Evolutionary conservation across 2,329 filamentous ascomycete species (phyloP), one percentile per base, ranked within the genome.

Genomic region (Pezicula rhizophila): DNA sequence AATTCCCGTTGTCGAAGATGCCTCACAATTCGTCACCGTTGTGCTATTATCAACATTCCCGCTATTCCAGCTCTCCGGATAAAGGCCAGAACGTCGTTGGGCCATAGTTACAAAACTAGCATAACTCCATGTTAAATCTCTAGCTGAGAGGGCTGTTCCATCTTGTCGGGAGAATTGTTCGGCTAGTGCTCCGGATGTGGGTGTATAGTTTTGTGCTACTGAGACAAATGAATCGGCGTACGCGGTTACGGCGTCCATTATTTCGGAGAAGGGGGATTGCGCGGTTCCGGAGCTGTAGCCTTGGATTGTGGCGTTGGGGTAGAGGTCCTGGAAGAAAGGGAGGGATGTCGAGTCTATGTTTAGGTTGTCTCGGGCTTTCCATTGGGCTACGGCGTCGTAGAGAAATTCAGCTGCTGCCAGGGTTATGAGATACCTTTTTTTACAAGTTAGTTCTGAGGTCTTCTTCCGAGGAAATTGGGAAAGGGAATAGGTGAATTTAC

Each of bases 331-430:
- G 77, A 90, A 93, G 73, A 93, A 92, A 5, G 77, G 60, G 8
- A 89, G 72, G 0, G 85, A 89, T 2, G 74, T 75, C 0, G 70
- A 67, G 8, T 80, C 84, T 39, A 92, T 77, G 1, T 73, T 75
- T 56, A 93, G 73, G 10, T 73, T 80, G 2, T 80, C 80, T 12
- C 74, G 66, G 23, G 72, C 67, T 57, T 82, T 73, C 85, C 85
- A 92, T 54, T 86, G 82, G 50, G 84, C 82, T 1, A 89, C 62
- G 1, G 87, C 84, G 57, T 87, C 83, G 64, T 90, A 92, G 7
- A 93, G 77, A 62, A 88, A 84, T 66, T 93, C 88, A 3, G 87
- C 88, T 0, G 86, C 86, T 1, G 84, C 86, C 23, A 88, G 74
- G 1, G 85, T 91, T 58, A 78, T 77, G 8, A 91, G 74, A 57